phyloP scores from a whole-genome alignment of 2,329 filamentous ascomycete species.

The Fusarium mexicanum region DNA sequence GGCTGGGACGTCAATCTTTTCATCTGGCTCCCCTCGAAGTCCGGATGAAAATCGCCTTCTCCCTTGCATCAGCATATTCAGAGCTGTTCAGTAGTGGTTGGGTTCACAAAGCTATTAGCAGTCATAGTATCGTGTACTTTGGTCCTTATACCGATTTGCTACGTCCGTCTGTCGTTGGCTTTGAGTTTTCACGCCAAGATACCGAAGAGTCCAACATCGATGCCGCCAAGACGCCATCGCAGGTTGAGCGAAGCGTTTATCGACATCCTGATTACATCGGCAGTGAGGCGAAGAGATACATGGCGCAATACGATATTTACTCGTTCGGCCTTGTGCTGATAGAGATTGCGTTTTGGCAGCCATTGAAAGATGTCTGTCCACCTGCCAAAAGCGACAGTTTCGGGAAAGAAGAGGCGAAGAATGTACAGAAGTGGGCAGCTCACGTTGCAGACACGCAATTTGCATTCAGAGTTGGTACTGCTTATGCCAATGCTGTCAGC shows the following conservation, averaged over 20 bases:
- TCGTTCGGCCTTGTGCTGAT: background rate
- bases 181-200: background rate
- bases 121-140: background rate
- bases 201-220: background rate
- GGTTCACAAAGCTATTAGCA: background rate
- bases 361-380: background rate
- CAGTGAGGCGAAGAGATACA: background rate
- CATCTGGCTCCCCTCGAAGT: background rate
- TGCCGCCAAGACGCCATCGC: background rate
- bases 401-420: background rate
- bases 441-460: background rate
- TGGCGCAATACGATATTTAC: background rate
- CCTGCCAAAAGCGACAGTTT: accelerated
- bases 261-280: background rate
- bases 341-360: background rate
- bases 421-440: background rate
- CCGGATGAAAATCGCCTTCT: background rate
- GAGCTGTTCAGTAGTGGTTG: background rate
- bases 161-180: background rate
- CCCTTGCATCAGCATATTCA: background rate
- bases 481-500: background rate
- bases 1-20: background rate
- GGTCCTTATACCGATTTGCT: accelerated
- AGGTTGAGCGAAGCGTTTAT: background rate
- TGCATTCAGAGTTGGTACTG: background rate